Base-by-base conservation (phyloP, 768 basidiomycete species). In the Naganishia onofrii region DNA sequence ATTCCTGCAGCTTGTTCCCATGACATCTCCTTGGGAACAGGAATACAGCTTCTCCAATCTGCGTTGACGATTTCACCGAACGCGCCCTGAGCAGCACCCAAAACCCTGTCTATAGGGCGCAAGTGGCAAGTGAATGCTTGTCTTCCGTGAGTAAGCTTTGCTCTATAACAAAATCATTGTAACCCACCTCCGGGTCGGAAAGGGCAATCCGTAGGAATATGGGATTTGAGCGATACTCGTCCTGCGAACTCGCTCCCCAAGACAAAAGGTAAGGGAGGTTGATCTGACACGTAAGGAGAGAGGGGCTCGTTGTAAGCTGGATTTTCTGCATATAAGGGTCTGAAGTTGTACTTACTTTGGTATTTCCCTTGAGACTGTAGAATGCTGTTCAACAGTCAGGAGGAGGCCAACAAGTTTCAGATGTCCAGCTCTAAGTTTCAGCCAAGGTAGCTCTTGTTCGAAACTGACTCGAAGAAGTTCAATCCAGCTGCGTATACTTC, bases 311-410 rank as follows among this genome's bases (percentile, higher is more conserved):
- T 52, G 65, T 52, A 46, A 29, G 53, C 53, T 52, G 8, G 21
- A 17, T 23, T 46, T 70, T 48, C 46, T 12, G 32, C 28, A 32
- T 2, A 29, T 23, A 19, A 15, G 28, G 42, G 8, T 7, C 10
- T 19, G 12, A 8, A 34, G 9, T 29, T 10, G 60, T 66, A 71
- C 75, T 54, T 31, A 79, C 81, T 80, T 76, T 95, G 93, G 78
- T 95, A 90, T 83, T 90, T 93, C 57, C 93, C 93, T 81, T 93
- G 91, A 0, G 88, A 83, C 82, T 93, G 92, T 31, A 95, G 82
- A 72, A 92, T 91, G 87, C 68, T 72, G 23, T 65, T 46, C 3
- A 34, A 53, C 51, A 17, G 42, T 34, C 31, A 56, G 64, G 69
- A 36, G 17, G 28, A 44, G 48, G n/a, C n/a, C n/a, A 51, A 29